phyloP scores from a whole-genome alignment of 2,329 filamentous ascomycete genomes.

The Purpureocillium lavendulum region DNA sequence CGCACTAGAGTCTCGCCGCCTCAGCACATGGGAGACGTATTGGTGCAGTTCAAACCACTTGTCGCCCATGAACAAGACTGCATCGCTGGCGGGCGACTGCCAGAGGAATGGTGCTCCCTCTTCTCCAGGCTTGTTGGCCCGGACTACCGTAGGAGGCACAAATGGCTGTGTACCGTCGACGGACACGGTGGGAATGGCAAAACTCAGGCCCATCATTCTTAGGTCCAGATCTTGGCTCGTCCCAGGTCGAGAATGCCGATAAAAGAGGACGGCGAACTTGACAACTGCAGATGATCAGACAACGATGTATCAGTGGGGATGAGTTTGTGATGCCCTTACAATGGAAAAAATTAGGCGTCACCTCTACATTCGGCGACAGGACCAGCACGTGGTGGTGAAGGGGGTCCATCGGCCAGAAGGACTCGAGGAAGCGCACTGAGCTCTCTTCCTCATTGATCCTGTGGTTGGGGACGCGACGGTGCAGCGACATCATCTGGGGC shows the following conservation, averaged over 20 bases:
- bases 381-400: slow-evolving; percentile 68
- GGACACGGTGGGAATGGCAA: slow-evolving; percentile 61
- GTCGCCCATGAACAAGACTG: slow-evolving; percentile 72
- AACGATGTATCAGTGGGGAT: too few species aligned
- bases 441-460: slow-evolving; percentile 59
- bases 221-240: slow-evolving; percentile 36
- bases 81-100: slow-evolving; percentile 77
- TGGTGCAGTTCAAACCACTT: slow-evolving; percentile 82
- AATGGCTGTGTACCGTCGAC: slow-evolving; percentile 55
- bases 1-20: slow-evolving; percentile 26
- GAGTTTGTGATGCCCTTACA: slow-evolving; percentile 38
- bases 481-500: slow-evolving; percentile 56
- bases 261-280: slow-evolving; percentile 69
- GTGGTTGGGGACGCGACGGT: slow-evolving; percentile 60
- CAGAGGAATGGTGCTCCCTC: slow-evolving; percentile 61
- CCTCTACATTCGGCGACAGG: slow-evolving; percentile 70
- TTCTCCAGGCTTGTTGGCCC: slow-evolving; percentile 11
- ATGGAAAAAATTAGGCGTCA: slow-evolving; percentile 76
- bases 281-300: slow-evolving; percentile 48
- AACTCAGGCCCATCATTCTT: slow-evolving; percentile 67
- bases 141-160: slow-evolving; percentile 25
- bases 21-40: slow-evolving; percentile 61
- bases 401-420: slow-evolving; percentile 70
- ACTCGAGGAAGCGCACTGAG: slow-evolving; percentile 70
- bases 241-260: slow-evolving; percentile 56